Percentiles rank a stretch among this genome's conserved stretches.
Evolutionary conservation across 768 basidiomycete species (phyloP).

Genomic region (Mycena crocata): DNA sequence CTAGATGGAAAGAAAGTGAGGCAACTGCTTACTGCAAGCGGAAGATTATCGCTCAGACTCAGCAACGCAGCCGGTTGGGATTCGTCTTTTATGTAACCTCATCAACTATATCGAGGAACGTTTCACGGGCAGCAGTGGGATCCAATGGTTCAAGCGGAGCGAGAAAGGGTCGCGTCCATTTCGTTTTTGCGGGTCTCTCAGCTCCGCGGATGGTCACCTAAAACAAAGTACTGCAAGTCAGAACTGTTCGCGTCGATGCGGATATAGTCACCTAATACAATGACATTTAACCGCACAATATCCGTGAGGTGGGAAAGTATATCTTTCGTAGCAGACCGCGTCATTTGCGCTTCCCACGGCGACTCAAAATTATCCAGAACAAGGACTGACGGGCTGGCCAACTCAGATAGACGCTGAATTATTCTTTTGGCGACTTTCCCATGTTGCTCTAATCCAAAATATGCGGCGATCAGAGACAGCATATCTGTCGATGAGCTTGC

Average conservation of each 20-base stretch:
- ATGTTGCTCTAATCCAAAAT: background rate
- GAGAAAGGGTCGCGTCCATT: slow-evolving; percentile 4
- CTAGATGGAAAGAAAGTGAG: no score
- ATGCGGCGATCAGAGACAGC: background rate
- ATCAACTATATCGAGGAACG: slow-evolving; percentile 4
- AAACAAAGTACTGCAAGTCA: background rate
- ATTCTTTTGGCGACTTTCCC: background rate
- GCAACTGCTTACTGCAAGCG: background rate
- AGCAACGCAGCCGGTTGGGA: background rate
- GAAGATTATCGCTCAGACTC: background rate
- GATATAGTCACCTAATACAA: background rate
- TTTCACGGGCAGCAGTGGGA: background rate
- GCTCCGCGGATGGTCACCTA: slow-evolving; percentile 10
- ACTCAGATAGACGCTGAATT: background rate
- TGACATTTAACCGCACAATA: background rate
- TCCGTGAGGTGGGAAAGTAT: background rate
- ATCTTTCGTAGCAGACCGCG: background rate
- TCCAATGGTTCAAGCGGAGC: background rate
- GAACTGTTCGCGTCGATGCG: background rate
- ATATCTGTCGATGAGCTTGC: background rate
- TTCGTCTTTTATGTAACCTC: background rate
- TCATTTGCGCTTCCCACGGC: background rate
- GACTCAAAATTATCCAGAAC: slow-evolving; percentile 10
- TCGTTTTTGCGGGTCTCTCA: background rate
- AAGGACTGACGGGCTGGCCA: background rate